Percentiles rank a stretch among this genome's conserved stretches.
Evolutionary conservation across 768 basidiomycete genomes (phyloP).

Genomic region (Pulveroboletus frians): DNA sequence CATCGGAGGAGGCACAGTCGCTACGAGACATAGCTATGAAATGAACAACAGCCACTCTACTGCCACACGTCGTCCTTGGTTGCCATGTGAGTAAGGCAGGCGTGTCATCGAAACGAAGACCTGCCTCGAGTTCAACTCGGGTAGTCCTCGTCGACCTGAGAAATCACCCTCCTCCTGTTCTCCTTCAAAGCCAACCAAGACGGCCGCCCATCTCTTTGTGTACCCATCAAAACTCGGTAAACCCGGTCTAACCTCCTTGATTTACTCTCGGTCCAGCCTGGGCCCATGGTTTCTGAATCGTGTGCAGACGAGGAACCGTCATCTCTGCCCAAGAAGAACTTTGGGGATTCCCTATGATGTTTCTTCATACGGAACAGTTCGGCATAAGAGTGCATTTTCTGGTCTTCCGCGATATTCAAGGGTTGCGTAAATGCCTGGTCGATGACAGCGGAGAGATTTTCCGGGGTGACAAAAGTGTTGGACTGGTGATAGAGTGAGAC

Average conservation of each 20-base stretch:
- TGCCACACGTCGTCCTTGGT: background rate
- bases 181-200: slow-evolving; percentile 32
- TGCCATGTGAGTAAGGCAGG: background rate
- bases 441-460: slow-evolving; percentile 60
- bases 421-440: slow-evolving; percentile 53
- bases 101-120: background rate
- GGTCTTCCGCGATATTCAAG: slow-evolving; percentile 13
- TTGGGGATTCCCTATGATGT: slow-evolving; percentile 9
- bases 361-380: slow-evolving; percentile 17
- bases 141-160: slow-evolving; percentile 15
- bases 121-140: slow-evolving; percentile 2
- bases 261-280: slow-evolving; percentile 28
- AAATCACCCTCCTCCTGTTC: slow-evolving; percentile 18
- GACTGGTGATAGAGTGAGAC: slow-evolving; percentile 76
- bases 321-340: slow-evolving; percentile 29
- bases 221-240: slow-evolving; percentile 26
- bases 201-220: slow-evolving; percentile 26
- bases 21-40: too few relatives aligned
- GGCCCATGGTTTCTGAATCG: slow-evolving; percentile 25
- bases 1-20: background rate
- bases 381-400: slow-evolving; percentile 7
- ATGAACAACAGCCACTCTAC: background rate
- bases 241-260: slow-evolving; percentile 24
- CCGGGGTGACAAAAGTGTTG: slow-evolving; percentile 62
- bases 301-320: background rate